Percentiles rank a stretch among this genome's conserved stretches.
These are phyloP conservation scores for Ganoderma lucidum DNA, from an alignment of 1,284 basidiomycete genomes.

Conservation along the genomic window DNA sequence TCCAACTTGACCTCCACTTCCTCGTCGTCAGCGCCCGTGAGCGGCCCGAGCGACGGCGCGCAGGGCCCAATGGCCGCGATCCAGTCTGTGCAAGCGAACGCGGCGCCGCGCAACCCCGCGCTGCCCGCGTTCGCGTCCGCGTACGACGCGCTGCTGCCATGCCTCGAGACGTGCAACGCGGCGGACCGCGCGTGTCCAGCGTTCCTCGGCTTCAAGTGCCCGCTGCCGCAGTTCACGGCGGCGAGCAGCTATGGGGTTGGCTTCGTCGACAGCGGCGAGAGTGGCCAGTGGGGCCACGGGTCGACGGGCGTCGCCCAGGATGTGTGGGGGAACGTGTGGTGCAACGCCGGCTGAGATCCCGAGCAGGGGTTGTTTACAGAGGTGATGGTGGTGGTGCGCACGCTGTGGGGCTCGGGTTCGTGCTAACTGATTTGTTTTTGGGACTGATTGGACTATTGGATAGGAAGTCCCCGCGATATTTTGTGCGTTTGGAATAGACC, in stretches of 20 bases:
- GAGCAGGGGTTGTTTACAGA: background rate
- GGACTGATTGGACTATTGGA: constrained; percentile 3
- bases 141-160: constrained; percentile 77
- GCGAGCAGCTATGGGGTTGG: constrained; percentile 80
- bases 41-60: constrained; percentile 25
- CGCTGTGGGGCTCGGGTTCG: background rate
- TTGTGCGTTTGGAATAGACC: background rate
- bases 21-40: constrained; percentile 21
- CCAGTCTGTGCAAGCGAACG: constrained; percentile 45
- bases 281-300: constrained; percentile 55
- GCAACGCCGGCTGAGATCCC: constrained; percentile 53
- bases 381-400: background rate
- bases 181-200: constrained; percentile 82
- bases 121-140: constrained; percentile 52
- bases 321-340: constrained; percentile 84
- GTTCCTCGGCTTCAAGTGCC: constrained; percentile 79
- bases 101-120: constrained; percentile 52
- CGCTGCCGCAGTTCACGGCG: constrained; percentile 68
- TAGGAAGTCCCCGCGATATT: background rate
- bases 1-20: constrained; percentile 6
- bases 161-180: constrained; percentile 78
- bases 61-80: constrained; percentile 52
- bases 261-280: constrained; percentile 63
- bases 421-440: constrained; percentile 1
- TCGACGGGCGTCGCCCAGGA: constrained; percentile 66